Conservation (phyloP, 1,139 yeast genomes). For the Saccharomyces hybrid region DNA sequence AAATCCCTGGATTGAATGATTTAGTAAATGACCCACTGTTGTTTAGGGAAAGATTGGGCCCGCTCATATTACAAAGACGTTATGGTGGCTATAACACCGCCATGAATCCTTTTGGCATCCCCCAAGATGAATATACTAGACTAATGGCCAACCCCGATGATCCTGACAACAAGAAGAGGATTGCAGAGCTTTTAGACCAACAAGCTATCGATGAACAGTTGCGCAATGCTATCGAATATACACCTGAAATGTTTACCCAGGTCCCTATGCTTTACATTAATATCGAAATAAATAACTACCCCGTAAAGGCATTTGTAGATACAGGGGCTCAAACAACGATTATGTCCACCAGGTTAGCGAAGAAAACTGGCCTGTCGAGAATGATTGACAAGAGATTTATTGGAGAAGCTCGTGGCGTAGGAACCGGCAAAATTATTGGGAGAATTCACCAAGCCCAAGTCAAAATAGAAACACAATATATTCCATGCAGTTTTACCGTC, state of each 20-base stretch:
- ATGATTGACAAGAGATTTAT: conserved; percentile 74
- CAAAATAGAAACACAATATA: conserved; percentile 56
- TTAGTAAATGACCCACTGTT: conserved; percentile 45
- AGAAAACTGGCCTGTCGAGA: conserved; percentile 58
- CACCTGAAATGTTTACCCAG: conserved; percentile 81
- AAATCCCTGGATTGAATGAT: conserved; percentile 40
- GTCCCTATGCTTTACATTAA: conserved; percentile 81
- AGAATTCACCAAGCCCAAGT: conserved; percentile 85
- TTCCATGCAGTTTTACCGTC: conserved; percentile 79
- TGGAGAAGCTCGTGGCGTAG: conserved; percentile 89
- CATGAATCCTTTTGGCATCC: conserved; percentile 29
- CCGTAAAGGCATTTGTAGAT: conserved; percentile 89
- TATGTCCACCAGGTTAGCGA: conserved; percentile 70
- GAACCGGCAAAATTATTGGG: conserved; percentile 71
- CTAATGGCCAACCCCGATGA: conserved; percentile 62
- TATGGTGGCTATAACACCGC: conserved; percentile 20
- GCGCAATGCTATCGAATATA: conserved; percentile 70
- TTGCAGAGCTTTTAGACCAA: conserved; percentile 61
- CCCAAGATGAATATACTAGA: conserved; percentile 43
- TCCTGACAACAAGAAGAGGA: conserved; percentile 61
- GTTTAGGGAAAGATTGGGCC: conserved; percentile 45
- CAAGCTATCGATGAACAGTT: conserved; percentile 73
- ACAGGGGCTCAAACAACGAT: conserved; percentile 93
- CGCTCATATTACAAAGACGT: conserved; percentile 31
- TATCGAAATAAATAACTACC: conserved; percentile 67